Evolutionary conservation across 2,329 filamentous ascomycete species (phyloP).

Genomic region (Colletotrichum sp.): DNA sequence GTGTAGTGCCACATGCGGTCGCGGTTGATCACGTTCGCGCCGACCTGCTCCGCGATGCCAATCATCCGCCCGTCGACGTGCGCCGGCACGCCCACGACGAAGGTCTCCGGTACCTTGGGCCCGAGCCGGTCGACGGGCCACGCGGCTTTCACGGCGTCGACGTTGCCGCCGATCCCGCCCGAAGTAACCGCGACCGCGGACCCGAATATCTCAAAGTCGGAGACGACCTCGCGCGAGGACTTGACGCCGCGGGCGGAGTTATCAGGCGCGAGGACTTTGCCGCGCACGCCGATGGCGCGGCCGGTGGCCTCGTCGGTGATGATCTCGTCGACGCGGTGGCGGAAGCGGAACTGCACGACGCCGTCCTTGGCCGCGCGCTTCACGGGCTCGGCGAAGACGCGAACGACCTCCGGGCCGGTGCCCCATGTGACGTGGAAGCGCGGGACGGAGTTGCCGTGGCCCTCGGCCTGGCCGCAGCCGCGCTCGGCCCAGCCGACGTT

Average conservation of each 20-base stretch:
- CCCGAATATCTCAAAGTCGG: slow-evolving; percentile 58
- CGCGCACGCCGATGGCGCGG: slow-evolving; percentile 57
- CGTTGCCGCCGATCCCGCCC: slow-evolving; percentile 65
- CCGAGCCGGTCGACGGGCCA: slow-evolving; percentile 66
- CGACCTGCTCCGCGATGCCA: slow-evolving; percentile 55
- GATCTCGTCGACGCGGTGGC: slow-evolving; percentile 63
- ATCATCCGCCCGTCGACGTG: slow-evolving; percentile 72
- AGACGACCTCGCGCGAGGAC: slow-evolving; percentile 49
- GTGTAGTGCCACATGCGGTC: slow-evolving; percentile 74
- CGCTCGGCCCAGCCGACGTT: slow-evolving; percentile 68
- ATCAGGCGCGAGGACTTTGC: slow-evolving; percentile 57
- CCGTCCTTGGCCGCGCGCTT: slow-evolving; percentile 56
- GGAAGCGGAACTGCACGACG: slow-evolving; percentile 58
- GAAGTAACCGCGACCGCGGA: slow-evolving; percentile 60
- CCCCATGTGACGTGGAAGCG: slow-evolving; percentile 70
- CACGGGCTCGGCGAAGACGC: slow-evolving; percentile 63
- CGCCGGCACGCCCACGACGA: slow-evolving; percentile 66
- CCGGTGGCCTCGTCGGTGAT: slow-evolving; percentile 56
- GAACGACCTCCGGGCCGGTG: slow-evolving; percentile 64
- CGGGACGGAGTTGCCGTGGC: slow-evolving; percentile 68
- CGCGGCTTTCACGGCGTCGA: slow-evolving; percentile 62
- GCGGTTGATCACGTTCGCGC: slow-evolving; percentile 62
- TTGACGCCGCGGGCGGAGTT: slow-evolving; percentile 56
- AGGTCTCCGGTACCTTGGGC: slow-evolving; percentile 57
- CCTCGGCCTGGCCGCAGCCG: slow-evolving; percentile 58